Percentiles rank a stretch among this genome's conserved stretches.
phyloP scores from a whole-genome alignment of 306 rosid genomes.

The Prunus salicina region DNA sequence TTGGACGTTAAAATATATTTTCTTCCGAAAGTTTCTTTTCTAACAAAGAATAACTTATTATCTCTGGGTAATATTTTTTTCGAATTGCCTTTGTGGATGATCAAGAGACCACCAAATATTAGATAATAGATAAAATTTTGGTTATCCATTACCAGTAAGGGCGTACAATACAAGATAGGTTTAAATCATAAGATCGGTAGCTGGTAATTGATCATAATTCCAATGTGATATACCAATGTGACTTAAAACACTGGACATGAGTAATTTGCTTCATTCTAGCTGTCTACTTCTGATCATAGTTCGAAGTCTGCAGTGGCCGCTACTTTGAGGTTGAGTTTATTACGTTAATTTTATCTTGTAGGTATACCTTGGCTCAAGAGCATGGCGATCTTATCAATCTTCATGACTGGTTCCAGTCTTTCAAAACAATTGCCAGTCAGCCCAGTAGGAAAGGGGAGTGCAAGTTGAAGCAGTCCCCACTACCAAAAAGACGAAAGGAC shows the following conservation, averaged over 20 bases:
- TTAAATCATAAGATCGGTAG: background rate
- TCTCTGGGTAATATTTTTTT: background rate
- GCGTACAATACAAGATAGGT: background rate
- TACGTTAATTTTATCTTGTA: conserved; percentile 25
- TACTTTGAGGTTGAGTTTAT: background rate
- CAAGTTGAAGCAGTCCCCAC: conserved; percentile 57
- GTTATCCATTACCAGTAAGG: background rate
- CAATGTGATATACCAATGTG: background rate
- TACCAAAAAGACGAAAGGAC: conserved; percentile 58
- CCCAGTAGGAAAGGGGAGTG: conserved; percentile 46
- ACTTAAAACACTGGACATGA: background rate
- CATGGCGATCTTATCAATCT: conserved; percentile 97
- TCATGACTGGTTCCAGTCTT: conserved; percentile 91
- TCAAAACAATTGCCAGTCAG: conserved; percentile 53
- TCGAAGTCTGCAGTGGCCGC: background rate
- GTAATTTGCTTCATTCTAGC: background rate
- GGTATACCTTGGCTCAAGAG: conserved; percentile 85
- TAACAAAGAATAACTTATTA: background rate
- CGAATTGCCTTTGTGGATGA: background rate
- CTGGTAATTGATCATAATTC: background rate
- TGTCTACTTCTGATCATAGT: background rate
- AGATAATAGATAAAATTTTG: background rate
- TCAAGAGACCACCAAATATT: background rate
- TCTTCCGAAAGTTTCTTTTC: background rate
- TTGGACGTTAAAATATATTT: background rate